These are phyloP conservation scores for Suhomyces panamericanus DNA, from an alignment of 1,139 yeast genomes.

Conservation along the genomic window DNA sequence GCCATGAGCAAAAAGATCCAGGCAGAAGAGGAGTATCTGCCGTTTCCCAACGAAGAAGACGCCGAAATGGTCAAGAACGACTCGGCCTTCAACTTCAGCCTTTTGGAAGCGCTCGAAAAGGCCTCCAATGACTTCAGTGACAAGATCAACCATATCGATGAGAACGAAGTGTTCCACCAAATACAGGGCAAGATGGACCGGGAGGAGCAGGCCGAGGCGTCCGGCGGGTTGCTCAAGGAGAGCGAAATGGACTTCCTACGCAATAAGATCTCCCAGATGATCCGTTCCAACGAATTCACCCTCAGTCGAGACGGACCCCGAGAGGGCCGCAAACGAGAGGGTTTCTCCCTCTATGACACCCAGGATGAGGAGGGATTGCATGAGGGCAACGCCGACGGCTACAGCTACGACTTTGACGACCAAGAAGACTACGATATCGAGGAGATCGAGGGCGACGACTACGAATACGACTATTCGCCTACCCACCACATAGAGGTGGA, in stretches of 20 bases:
- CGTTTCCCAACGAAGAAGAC: constrained; percentile 31
- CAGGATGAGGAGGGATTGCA: constrained; percentile 44
- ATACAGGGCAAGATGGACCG: constrained; percentile 6
- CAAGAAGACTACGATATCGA: constrained; percentile 44
- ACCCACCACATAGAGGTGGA: constrained; percentile 47
- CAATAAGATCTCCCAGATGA: constrained; percentile 29
- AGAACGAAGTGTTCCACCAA: constrained; percentile 9
- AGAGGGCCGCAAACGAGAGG: constrained; percentile 20
- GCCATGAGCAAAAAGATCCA: constrained; percentile 31
- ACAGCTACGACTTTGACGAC: constrained; percentile 21
- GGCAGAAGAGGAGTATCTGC: constrained; percentile 30
- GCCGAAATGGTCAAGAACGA: constrained; percentile 17
- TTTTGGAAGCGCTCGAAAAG: constrained; percentile 35
- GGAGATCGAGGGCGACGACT: constrained; percentile 32
- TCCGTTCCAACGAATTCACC: constrained; percentile 17
- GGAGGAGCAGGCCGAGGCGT: constrained; percentile 10
- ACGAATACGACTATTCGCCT: constrained; percentile 29
- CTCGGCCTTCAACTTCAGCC: constrained; percentile 33
- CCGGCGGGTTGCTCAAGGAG: constrained; percentile 25
- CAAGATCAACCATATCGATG: constrained; percentile 15
- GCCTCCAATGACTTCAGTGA: constrained; percentile 24
- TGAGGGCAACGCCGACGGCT: constrained; percentile 29
- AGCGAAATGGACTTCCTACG: constrained; percentile 37
- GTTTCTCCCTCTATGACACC: constrained; percentile 43
- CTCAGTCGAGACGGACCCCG: constrained; percentile 6